phyloP scores from a whole-genome alignment of 257 asterid species.

The Gynochthodes officinalis region DNA sequence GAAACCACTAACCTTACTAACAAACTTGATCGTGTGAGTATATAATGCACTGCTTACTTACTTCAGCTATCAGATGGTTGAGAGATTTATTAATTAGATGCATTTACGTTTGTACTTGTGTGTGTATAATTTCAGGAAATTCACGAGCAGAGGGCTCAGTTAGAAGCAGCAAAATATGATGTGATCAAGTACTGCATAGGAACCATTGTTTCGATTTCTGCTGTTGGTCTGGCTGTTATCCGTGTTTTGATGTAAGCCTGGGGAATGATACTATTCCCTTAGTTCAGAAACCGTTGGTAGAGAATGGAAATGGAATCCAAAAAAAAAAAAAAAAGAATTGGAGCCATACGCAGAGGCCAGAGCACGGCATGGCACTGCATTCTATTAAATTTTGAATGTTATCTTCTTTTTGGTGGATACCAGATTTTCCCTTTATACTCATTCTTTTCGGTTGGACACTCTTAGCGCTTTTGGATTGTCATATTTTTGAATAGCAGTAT shows the following conservation, averaged over 20 bases:
- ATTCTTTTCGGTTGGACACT: neutral
- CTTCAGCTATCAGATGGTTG: neutral
- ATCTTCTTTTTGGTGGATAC: neutral
- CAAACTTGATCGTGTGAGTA: conserved; percentile 86
- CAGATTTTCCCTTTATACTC: neutral
- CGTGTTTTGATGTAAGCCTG: conserved; percentile 60
- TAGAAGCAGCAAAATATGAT: conserved; percentile 93
- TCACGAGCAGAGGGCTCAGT: conserved; percentile 69
- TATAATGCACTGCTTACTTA: neutral
- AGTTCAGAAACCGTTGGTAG: neutral
- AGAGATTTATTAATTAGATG: conserved; percentile 5
- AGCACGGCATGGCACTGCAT: neutral
- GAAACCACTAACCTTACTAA: conserved; percentile 84
- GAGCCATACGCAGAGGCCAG: neutral
- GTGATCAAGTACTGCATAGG: conserved; percentile 94
- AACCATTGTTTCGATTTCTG: conserved; percentile 80
- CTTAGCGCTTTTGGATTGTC: neutral
- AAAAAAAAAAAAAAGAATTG: neutral
- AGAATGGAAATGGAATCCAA: conserved; percentile 2
- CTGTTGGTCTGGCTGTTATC: conserved; percentile 75
- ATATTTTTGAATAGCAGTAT: neutral
- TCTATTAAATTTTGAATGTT: neutral
- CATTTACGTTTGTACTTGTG: neutral
- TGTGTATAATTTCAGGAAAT: conserved; percentile 60
- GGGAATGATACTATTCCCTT: conserved; percentile 4